These are phyloP conservation scores for Penicillium sp. DNA, from an alignment of 2,329 filamentous ascomycete genomes.

Conservation along the genomic window DNA sequence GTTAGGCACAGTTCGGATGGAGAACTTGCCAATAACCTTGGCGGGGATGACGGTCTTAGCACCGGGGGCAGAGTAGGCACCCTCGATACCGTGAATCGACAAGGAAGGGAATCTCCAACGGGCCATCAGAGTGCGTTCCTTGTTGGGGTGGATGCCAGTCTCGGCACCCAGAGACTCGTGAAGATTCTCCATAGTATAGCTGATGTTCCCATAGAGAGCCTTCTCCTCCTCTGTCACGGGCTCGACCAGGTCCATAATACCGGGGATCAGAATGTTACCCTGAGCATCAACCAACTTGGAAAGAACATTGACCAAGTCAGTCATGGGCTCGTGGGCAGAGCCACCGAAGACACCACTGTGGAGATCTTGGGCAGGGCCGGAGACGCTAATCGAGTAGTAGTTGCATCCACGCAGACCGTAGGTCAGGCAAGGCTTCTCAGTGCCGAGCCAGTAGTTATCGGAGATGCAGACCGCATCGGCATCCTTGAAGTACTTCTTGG, in stretches of 20 bases:
- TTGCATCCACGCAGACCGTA: constrained; percentile 97
- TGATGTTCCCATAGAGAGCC: constrained; percentile 82
- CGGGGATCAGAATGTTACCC: constrained; percentile 93
- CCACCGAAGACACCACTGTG: constrained; percentile 98
- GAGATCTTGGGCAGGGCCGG: constrained; percentile 88
- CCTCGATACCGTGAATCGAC: constrained; percentile 92
- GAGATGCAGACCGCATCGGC: constrained; percentile 97
- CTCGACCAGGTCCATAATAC: constrained; percentile 90
- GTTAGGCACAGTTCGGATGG: constrained; percentile 93
- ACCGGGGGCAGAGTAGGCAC: constrained; percentile 88
- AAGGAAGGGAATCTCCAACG: constrained; percentile 95
- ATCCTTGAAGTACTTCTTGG: constrained; percentile 92
- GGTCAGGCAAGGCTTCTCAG: constrained; percentile 96
- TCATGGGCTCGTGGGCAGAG: constrained; percentile 98
- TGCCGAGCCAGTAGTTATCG: constrained; percentile 99
- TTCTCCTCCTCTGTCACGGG: constrained; percentile 86
- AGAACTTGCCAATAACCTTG: constrained; percentile 98
- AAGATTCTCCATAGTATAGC: constrained; percentile 95
- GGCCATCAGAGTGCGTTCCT: constrained; percentile 91
- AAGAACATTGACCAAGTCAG: constrained; percentile 83
- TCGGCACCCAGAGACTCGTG: constrained; percentile 88
- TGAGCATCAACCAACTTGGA: constrained; percentile 83
- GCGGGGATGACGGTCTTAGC: constrained; percentile 99
- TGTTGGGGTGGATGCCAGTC: constrained; percentile 84
- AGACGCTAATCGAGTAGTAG: constrained; percentile 93